Evolutionary conservation across 2,329 filamentous ascomycete genomes (phyloP), one percentile per base, ranked within the genome.

Genomic region (Alternaria solani): DNA sequence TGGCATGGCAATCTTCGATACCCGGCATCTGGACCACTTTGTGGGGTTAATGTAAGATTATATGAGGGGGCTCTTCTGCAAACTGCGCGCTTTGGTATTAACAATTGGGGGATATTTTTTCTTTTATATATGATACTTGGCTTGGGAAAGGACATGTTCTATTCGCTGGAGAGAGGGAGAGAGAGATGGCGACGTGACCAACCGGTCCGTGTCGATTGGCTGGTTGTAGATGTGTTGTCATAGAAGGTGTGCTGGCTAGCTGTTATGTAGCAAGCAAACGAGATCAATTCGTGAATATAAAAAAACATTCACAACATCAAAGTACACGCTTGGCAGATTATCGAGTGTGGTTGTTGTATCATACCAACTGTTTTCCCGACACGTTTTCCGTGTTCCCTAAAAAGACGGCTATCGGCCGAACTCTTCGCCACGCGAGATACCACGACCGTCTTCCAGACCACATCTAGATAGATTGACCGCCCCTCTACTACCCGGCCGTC

Each of bases 41-140:
- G 56, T 57, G 53, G 43, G 43, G 53, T 49, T 61, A 63, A 54
- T 63, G 57, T 63, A 44, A 12, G 43, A 42, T 39, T 39, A 57
- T 23, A 58, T 61, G 44, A 59, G 52, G 44, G 41, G 56, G 51
- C 47, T 55, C 57, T 38, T 59, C 20, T 49, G 46, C 20, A 5
- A 49, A 20, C 46, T 25, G 46, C 59, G 41, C 20, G 44, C 16
- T 55, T 51, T 28, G 44, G 39, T 39, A 38, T 46, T 43, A 20
- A 39, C 42, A 43, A 56, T 32, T 28, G 32, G 18, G 3, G 16
- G 30, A n/a, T 9, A n/a, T 49, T 23, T 25, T 49, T 36, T 42
- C 20, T 42, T 42, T 48, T 42, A 25, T 67, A 61, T 67, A 65
- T 48, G 58, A 64, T 67, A 62, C 55, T 66, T 64, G 54, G 48